Evolutionary conservation across 345 rosid species (phyloP).

Genomic region (Turritis glabra): DNA sequence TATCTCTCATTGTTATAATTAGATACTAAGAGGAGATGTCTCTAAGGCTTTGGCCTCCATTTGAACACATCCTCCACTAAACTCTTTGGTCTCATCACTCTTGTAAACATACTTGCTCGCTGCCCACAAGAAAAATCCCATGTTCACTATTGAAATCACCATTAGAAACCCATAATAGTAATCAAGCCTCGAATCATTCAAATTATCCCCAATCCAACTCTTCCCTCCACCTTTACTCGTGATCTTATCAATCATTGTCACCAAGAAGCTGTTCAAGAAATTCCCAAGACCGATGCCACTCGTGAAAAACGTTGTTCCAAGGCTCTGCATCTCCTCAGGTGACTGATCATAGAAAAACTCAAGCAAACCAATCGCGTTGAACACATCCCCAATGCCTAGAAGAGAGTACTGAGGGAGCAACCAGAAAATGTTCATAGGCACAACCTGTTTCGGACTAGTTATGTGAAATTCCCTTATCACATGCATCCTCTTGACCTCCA

Average conservation of each 20-base stretch:
- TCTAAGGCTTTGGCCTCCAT: constrained; percentile 60
- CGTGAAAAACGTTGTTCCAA: constrained; percentile 89
- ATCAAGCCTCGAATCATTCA: constrained; percentile 79
- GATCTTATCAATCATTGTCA: constrained; percentile 70
- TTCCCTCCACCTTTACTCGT: constrained; percentile 53
- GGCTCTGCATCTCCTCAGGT: constrained; percentile 91
- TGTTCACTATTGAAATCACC: constrained; percentile 58
- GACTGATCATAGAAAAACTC: constrained; percentile 94
- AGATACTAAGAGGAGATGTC: constrained; percentile 52
- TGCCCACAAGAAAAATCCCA: constrained; percentile 72
- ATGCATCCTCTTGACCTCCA: constrained; percentile 65
- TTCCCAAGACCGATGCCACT: constrained; percentile 89
- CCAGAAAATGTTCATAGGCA: constrained; percentile 90
- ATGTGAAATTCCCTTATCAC: constrained; percentile 45
- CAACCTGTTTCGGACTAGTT: constrained; percentile 48
- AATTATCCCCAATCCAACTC: constrained; percentile 85
- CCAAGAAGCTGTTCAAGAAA: constrained; percentile 76
- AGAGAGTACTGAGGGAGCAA: constrained; percentile 79
- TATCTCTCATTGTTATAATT: constrained; percentile 38
- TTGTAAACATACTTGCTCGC: constrained; percentile 69
- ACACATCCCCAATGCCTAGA: constrained; percentile 77
- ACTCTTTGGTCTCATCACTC: constrained; percentile 52
- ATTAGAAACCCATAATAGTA: constrained; percentile 82
- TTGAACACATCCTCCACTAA: constrained; percentile 45
- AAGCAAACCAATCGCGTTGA: constrained; percentile 70